Base-by-base conservation (phyloP, 345 rosid species). In the Pelargonium nanum region DNA sequence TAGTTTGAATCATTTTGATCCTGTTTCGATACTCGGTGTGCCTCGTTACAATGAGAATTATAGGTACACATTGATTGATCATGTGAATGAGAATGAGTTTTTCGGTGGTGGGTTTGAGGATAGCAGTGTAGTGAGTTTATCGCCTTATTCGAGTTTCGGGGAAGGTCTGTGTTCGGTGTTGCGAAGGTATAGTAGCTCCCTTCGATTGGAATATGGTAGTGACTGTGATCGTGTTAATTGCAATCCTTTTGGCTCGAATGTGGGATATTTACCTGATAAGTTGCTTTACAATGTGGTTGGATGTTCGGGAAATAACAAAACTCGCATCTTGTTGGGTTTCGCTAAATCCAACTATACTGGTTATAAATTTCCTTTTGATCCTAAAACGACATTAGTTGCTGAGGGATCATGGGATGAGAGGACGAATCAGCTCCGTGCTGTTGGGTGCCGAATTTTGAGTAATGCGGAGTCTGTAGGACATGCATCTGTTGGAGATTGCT, bases 381-480 rank as follows among this genome's bases (percentile, higher is more conserved):
- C 85, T 26, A 78, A 70, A 24, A 73, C 70, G n/a, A 68, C 76
- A 15, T 66, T 89, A 69, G 64, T 92, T 23, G 91, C 85, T 0
- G 98, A 89, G 81, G 96, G 91, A 65, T 62, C 68, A 53, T 89
- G 98, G 98, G 82, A 85, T 76, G 77, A 66, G 24, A 73, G 77
- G 78, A 80, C 63, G 76, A 75, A 81, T 67, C 77, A 68, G 60
- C 67, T 87, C 57, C 80, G 85, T 65, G 85, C 81, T 44, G 77
- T 81, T 40, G 92, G 80, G 1, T 92, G 98, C 63, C 74, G 81
- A 61, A 63, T 88, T 70, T 70, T 80, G 72, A 82, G 83, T 72
- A 74, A 69, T 55, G 57, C 79, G 0, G 74, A 65, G 23, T 73
- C 87, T 58, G 45, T 81, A 69, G 65, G 66, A 62, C 60, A 72